Base-by-base conservation (phyloP, 179 eudicot species). In the Spinacia oleracea region DNA sequence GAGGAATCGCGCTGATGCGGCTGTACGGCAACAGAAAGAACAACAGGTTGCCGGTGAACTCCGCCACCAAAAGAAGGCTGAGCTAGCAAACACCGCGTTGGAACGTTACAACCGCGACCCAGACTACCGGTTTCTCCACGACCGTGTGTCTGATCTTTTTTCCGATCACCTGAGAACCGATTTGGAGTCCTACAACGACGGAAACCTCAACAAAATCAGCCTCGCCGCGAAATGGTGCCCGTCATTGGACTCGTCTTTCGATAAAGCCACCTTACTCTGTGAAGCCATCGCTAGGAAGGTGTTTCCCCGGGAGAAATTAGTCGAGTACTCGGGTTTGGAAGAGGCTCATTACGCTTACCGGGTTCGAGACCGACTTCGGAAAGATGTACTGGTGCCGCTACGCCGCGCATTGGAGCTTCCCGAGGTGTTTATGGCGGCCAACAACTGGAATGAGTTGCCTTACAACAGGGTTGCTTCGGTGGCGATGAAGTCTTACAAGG, bases 221-320 rank as follows among this genome's bases (percentile, higher is more conserved):
- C 75, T 89, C 0, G 90, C 93, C 0, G 87, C 89, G 0, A 89
- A 90, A 25, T 90, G 94, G 92, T 90, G 94, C 12, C 94, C 91
- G 0, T 84, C 90, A 0, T 53, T 90, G 20, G 85, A 88, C 66
- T 90, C 94, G 5, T 79, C 81, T 0, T 87, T 70, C 34, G 89
- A 89, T 48, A 64, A 81, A 6, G 74, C 85, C 0, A 83, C 89
- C 0, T 74, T 89, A 8, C 60, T 90, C 16, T 87, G 92, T 7
- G 87, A 89, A 60, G 80, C 84, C 53, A 82, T 90, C 10, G 89
- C 89, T 0, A 82, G 77, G 78, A 87, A 76, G 58, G 48, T 89
- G 21, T 90, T 86, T 23, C 92, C 93, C 1, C 72, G 70, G 53
- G 86, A 86, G 25, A 56, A 45, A 10, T 76, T 20, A 15, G 56